These are phyloP conservation scores for Aureobasidium zeae DNA, from an alignment of 2,329 filamentous ascomycete genomes.

Conservation along the genomic window DNA sequence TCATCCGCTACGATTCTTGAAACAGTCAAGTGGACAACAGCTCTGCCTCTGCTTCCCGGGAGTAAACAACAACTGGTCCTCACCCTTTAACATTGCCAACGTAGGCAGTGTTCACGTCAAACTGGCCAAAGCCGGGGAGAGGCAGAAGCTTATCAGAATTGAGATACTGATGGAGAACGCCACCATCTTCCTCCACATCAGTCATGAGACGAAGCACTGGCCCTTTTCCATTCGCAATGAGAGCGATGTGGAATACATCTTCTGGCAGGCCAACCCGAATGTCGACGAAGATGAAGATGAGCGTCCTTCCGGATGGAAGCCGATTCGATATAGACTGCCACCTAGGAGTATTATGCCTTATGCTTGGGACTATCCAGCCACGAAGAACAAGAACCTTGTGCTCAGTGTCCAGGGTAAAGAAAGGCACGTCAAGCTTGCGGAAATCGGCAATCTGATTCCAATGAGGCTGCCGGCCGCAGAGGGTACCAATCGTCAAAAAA, in stretches of 20 bases:
- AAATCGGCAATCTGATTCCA: constrained; percentile 91
- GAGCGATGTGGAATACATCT: constrained; percentile 91
- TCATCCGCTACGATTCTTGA: constrained; percentile 80
- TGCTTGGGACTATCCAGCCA: constrained; percentile 96
- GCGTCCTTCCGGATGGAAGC: constrained; percentile 72
- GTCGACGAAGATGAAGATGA: constrained; percentile 87
- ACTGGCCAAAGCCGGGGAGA: constrained; percentile 78
- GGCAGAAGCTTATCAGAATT: constrained; percentile 76
- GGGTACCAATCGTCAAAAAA: constrained; percentile 60
- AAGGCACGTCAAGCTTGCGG: constrained; percentile 84
- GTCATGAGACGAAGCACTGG: constrained; percentile 88
- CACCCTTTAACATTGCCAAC: constrained; percentile 94
- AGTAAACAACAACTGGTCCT: constrained; percentile 94
- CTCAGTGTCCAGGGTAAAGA: constrained; percentile 71
- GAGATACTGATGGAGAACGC: constrained; percentile 89
- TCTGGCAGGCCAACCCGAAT: constrained; percentile 90
- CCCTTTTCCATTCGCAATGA: constrained; percentile 98
- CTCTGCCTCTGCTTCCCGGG: constrained; percentile 87
- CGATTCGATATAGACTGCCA: constrained; percentile 83
- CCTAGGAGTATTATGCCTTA: constrained; percentile 98
- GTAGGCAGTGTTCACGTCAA: constrained; percentile 89
- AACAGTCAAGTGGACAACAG: constrained; percentile 75
- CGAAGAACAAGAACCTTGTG: constrained; percentile 90
- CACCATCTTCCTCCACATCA: constrained; percentile 87
- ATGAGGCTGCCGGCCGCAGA: constrained; percentile 71